Conservation (phyloP, 371 early-diverging fungal genomes). For the Zychaea mexicana region DNA sequence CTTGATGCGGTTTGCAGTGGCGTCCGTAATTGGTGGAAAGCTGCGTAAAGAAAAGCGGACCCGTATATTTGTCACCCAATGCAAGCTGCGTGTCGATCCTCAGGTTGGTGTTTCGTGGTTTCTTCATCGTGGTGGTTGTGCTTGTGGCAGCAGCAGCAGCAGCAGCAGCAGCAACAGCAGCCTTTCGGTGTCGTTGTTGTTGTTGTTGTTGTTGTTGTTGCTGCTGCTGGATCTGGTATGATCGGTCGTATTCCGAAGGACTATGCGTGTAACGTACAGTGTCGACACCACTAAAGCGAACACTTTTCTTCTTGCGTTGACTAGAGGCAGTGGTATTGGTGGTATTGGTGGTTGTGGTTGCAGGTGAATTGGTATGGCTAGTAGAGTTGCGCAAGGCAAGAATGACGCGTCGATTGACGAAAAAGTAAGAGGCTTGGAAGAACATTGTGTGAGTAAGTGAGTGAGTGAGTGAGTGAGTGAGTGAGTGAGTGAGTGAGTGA, state of each 20-base stretch:
- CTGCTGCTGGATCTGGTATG: background rate
- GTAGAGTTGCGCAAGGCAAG: background rate
- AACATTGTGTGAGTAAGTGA: constrained; percentile 1
- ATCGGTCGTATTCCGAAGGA: constrained; percentile 22
- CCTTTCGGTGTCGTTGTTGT: background rate
- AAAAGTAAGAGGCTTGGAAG: constrained; percentile 12
- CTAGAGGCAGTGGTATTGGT: background rate
- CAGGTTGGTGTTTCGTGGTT: constrained; percentile 11
- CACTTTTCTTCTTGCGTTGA: constrained; percentile 12
- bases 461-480: background rate
- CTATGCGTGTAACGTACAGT: constrained; percentile 20
- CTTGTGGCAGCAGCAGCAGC: background rate
- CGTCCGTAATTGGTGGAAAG: constrained; percentile 23
- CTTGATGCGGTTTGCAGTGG: background rate
- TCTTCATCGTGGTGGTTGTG: background rate
- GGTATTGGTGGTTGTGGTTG: background rate
- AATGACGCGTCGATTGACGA: constrained; percentile 8
- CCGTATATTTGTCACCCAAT: constrained; percentile 1
- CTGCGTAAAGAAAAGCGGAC: constrained; percentile 18
- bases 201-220: constrained; percentile 4
- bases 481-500: background rate
- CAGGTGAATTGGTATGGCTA: background rate
- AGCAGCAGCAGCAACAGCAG: background rate
- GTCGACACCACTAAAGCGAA: constrained; percentile 16
- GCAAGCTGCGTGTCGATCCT: constrained; percentile 20